Base-by-base conservation (phyloP, 192 early-diverging fungal species). In the Entomortierella chlamydospora region DNA sequence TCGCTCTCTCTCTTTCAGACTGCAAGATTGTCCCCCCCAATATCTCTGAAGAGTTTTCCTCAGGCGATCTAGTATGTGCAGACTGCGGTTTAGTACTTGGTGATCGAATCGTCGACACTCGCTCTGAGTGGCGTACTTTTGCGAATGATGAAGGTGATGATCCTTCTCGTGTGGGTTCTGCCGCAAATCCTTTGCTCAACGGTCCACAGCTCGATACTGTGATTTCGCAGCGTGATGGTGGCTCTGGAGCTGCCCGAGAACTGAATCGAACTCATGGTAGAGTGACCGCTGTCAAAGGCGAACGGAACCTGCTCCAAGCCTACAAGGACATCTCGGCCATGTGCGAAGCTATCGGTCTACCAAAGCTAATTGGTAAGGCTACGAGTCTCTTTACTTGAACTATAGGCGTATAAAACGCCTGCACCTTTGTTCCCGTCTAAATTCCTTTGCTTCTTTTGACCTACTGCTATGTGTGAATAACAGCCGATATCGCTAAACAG, bases 101-200 rank as follows among this genome's bases (percentile, higher is more conserved):
- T 17, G 90, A 96, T 71, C 87, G 96, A 22, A 90, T 98, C 68
- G 95, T 96, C 64, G 95, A 95, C 76, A 96, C 97, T 30, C 90
- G 96, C 13, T 95, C 94, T 1, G 97, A 99, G 80, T 99, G 97
- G 97, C 92, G 97, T 55, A 99, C 96, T 26, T 95, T 96, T 72
- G 90, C 94, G 25, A 95, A 95, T 76, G 95, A 96, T 63, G 95
- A 91, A 68, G 93, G 91, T 52, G 94, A 94, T 72, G 92, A 95
- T 72, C 94, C 93, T n/a, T 94, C 93, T 56, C 94, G 93, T 92
- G 95, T 94, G 43, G 95, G 96, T 84, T 92, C 89, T 11, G 88
- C 90, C 17, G 85, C 87, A 30, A 93, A 97, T 73, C 92, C 92
- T 7, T 77, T 95, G 12, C 86, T 95, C 29, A 94, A 91, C 12